Percentiles rank a stretch among this genome's conserved stretches.
Conservation (phyloP, 345 rosid species). For the Carallia pectinifolia region DNA sequence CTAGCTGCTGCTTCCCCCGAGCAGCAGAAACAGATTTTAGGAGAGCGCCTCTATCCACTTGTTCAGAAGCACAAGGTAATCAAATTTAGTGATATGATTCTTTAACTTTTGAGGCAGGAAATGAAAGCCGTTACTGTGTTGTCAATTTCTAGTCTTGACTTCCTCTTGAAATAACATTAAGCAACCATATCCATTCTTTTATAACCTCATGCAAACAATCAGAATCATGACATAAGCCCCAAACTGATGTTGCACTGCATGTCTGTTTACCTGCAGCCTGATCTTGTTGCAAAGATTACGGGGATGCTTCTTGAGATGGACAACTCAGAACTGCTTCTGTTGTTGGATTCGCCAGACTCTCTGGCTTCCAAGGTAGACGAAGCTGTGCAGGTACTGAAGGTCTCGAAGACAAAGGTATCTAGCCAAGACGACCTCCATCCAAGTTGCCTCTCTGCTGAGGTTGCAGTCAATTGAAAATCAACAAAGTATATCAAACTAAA, state of each 20-base stretch:
- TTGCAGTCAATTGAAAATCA: conserved; percentile 50
- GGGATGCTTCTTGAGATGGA: conserved; percentile 87
- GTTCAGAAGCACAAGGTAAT: conserved; percentile 60
- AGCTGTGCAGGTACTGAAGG: conserved; percentile 65
- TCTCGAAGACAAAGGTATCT: conserved; percentile 43
- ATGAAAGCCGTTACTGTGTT: neutral
- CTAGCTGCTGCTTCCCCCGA: conserved; percentile 56
- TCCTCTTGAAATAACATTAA: neutral
- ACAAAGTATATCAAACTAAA: neutral
- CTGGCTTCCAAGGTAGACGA: conserved; percentile 61
- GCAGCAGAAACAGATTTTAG: conserved; percentile 59
- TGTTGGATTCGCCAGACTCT: conserved; percentile 61
- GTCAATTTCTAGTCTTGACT: too few relatives aligned
- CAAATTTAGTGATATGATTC: too few relatives aligned
- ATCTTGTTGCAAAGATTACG: conserved; percentile 67
- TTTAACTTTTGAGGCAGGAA: neutral
- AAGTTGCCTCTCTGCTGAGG: conserved; percentile 48
- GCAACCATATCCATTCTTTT: neutral
- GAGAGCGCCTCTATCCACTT: conserved; percentile 63
- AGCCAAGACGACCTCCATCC: conserved; percentile 44
- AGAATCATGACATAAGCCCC: neutral
- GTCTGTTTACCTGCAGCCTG: conserved; percentile 48
- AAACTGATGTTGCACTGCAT: neutral
- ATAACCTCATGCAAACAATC: neutral
- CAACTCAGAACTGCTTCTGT: conserved; percentile 54